Evolutionary conservation across 2,329 filamentous ascomycete species (phyloP).

Genomic region (Ceratocystis colombiana): DNA sequence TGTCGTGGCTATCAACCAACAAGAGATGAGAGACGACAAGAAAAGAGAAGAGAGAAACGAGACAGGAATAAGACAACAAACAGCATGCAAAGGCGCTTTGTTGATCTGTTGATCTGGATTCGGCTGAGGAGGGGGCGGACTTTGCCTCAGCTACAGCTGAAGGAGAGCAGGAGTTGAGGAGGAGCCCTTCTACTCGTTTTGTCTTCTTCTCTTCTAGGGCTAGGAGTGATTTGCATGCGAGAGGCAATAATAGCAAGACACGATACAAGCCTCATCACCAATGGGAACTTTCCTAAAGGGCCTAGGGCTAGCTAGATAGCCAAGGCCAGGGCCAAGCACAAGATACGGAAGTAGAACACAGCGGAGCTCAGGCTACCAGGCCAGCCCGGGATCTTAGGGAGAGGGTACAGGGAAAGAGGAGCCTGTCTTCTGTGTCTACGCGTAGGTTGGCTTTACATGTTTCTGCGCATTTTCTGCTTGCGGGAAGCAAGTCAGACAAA

Average conservation of each 20-base stretch:
- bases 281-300: not conserved
- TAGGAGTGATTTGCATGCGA: not conserved
- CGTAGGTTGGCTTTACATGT: not conserved
- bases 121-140: not conserved
- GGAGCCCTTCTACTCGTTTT: not conserved
- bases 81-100: not conserved
- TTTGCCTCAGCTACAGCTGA: conserved; percentile 12
- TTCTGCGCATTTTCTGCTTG: not conserved
- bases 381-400: not conserved
- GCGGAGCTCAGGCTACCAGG: not conserved
- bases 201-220: not conserved
- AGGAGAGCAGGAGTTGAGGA: not conserved
- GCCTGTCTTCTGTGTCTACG: no score
- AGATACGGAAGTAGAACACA: not conserved
- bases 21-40: not conserved
- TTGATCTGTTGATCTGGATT: conserved; percentile 13
- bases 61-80: not conserved
- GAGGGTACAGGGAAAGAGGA: no score
- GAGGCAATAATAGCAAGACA: not conserved
- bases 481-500: conserved; percentile 1
- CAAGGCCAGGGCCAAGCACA: not conserved
- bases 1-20: not conserved
- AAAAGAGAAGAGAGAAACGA: not conserved
- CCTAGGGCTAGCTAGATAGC: not conserved
- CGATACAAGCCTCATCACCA: not conserved